Evolutionary conservation across 345 rosid genomes (phyloP), one percentile per base, ranked within the genome.

Genomic region (Turritis glabra): DNA sequence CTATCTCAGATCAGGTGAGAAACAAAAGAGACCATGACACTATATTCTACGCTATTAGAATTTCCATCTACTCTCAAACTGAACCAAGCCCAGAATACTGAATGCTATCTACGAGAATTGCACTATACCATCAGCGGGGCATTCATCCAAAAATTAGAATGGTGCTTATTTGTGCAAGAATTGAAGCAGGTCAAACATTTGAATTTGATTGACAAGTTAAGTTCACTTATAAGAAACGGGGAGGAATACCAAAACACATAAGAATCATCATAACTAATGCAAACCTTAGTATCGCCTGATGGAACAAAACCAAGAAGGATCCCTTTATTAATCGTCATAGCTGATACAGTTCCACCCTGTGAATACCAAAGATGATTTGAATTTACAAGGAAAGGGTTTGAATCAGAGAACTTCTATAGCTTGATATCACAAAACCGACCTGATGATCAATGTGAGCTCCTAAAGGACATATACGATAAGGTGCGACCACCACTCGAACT

Each of bases 371-470:
- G 57, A 80, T 51, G 37, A 61, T 22, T 15, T 15, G 15, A 33
- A 69, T 13, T 22, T 12, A 50, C 44, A 55, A 29, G 22, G 18
- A 29, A 65, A 63, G 12, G 2, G 18, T 30, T 26, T 18, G 32
- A 53, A 76, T 44, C 50, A 43, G 64, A 69, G 58, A 76, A 50
- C 15, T 62, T 62, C 48, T 8, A 52, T 4, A 19, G 47, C 72
- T 65, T 29, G 17, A 67, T 52, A 67, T 40, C 64, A 23, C 1
- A 59, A 67, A 67, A 71, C 72, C 10, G 38, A 90, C 98, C 95
- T 94, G 99, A 72, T 90, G 99, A 85, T 94, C 99, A 64, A 90
- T 88, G 76, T 86, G 97, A 80, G 99, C 99, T 66, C 97, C 99
- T 76, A 94, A 73, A 30, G 99, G 97, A 84, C 97, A 94, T 40